These are phyloP conservation scores for Ustilago tritici DNA, from an alignment of 1,284 basidiomycete species.

Conservation along the genomic window DNA sequence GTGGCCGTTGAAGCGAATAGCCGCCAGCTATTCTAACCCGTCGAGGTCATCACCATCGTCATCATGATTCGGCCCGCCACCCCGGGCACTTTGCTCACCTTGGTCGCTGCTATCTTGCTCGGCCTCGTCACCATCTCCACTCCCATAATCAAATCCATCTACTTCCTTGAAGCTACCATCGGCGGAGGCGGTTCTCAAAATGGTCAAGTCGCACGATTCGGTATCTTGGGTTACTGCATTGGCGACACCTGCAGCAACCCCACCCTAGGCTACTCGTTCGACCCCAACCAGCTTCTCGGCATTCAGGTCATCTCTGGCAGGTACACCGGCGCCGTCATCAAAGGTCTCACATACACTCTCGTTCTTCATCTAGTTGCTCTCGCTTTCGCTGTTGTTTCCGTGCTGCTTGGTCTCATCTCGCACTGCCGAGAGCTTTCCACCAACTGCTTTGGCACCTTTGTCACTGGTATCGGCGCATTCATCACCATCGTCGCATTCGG, in stretches of 20 bases:
- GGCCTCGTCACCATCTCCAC: slow-evolving; percentile 60
- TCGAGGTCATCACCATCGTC: background rate
- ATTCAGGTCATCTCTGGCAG: slow-evolving; percentile 44
- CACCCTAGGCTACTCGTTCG: slow-evolving; percentile 59
- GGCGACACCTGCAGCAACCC: slow-evolving; percentile 44
- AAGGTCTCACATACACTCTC: slow-evolving; percentile 64
- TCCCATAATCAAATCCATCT: slow-evolving; percentile 61
- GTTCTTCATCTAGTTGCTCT: slow-evolving; percentile 60
- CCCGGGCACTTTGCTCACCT: slow-evolving; percentile 58
- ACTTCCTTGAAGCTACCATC: slow-evolving; percentile 58
- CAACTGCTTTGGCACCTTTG: slow-evolving; percentile 54
- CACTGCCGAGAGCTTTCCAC: slow-evolving; percentile 54
- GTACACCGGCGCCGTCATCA: slow-evolving; percentile 56
- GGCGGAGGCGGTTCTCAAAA: slow-evolving; percentile 43
- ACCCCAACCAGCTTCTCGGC: slow-evolving; percentile 63
- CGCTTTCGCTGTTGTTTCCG: slow-evolving; percentile 47
- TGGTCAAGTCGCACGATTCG: slow-evolving; percentile 47
- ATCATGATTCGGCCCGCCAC: slow-evolving; percentile 53
- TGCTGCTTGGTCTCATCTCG: slow-evolving; percentile 58
- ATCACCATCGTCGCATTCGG: slow-evolving; percentile 60
- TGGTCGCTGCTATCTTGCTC: slow-evolving; percentile 59
- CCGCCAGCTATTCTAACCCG: background rate
- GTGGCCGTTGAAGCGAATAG: background rate
- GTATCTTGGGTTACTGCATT: slow-evolving; percentile 58
- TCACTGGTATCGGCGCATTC: slow-evolving; percentile 55